Conservation (phyloP, 1,139 yeast genomes). For the Martiniozyma asiatica region DNA sequence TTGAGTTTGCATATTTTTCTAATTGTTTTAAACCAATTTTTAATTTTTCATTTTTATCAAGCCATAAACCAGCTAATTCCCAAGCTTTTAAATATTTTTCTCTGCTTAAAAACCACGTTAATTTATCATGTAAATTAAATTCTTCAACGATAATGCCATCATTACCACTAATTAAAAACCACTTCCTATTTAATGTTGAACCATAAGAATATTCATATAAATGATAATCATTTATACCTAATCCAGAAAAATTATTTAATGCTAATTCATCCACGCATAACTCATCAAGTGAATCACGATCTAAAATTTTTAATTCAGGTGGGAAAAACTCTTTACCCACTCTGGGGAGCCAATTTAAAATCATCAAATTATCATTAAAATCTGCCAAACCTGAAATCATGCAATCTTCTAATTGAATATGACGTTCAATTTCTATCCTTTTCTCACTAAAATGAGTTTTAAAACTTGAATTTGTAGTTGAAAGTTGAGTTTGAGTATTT, state of each 20-base stretch:
- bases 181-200: slow-evolving; percentile 31
- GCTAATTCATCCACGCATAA: slow-evolving; percentile 77
- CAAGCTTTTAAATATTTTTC: slow-evolving; percentile 57
- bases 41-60: slow-evolving; percentile 38
- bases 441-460: slow-evolving; percentile 38
- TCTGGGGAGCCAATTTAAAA: slow-evolving; percentile 45
- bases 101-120: slow-evolving; percentile 57
- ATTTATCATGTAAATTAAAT: slow-evolving; percentile 52
- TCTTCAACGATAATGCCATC: slow-evolving; percentile 70
- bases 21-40: slow-evolving; percentile 55
- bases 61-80: slow-evolving; percentile 53
- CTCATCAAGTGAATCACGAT: slow-evolving; percentile 57
- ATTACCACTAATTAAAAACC: slow-evolving; percentile 64
- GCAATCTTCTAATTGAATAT: slow-evolving; percentile 42
- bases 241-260: slow-evolving; percentile 40
- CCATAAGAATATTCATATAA: no score
- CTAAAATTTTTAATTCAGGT: slow-evolving; percentile 67
- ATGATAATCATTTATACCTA: slow-evolving; percentile 75
- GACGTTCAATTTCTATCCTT: slow-evolving; percentile 40
- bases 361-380: slow-evolving; percentile 50
- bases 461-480: slow-evolving; percentile 63
- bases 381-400: slow-evolving; percentile 71
- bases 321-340: slow-evolving; percentile 17
- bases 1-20: slow-evolving; percentile 36
- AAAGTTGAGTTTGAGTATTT: slow-evolving; percentile 21